phyloP scores from a whole-genome alignment of 768 basidiomycete genomes.

The Amanita muscaria region DNA sequence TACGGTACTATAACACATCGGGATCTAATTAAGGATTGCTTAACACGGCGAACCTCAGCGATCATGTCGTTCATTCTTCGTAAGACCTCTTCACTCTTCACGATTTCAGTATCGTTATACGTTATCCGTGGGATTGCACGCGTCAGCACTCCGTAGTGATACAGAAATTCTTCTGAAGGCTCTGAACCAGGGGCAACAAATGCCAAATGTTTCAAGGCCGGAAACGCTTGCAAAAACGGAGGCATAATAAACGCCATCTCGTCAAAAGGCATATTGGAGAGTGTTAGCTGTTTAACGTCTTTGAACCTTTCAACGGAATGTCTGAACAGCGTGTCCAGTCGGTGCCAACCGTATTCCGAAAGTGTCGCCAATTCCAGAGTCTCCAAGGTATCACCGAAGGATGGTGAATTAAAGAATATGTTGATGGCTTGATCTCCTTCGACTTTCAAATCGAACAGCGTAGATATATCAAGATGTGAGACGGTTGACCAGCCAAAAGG shows the following conservation, averaged over 20 bases:
- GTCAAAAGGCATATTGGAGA: slow-evolving; percentile 3
- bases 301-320: slow-evolving; percentile 1
- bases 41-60: too few relatives aligned
- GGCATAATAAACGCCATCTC: background rate
- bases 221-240: slow-evolving; percentile 6
- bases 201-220: slow-evolving; percentile 1
- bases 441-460: slow-evolving; percentile 4
- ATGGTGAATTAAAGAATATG: slow-evolving; percentile 2
- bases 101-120: background rate
- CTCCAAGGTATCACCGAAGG: background rate
- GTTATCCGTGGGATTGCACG: background rate
- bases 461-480: slow-evolving; percentile 1
- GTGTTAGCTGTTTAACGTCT: background rate
- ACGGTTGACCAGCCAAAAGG: slow-evolving; percentile 4
- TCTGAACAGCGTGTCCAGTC: background rate
- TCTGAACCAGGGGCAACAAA: background rate
- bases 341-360: slow-evolving; percentile 3
- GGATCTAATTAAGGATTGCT: too few relatives aligned
- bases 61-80: too few relatives aligned
- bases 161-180: background rate
- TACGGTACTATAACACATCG: too few relatives aligned
- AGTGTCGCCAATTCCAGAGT: slow-evolving; percentile 4
- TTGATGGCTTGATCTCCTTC: slow-evolving; percentile 3
- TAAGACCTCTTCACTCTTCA: too few relatives aligned
- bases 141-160: background rate